Evolutionary conservation across 495 filamentous ascomycete genomes (phyloP), one percentile per base, ranked within the genome.

Genomic region (Penicillium diatomitis): DNA sequence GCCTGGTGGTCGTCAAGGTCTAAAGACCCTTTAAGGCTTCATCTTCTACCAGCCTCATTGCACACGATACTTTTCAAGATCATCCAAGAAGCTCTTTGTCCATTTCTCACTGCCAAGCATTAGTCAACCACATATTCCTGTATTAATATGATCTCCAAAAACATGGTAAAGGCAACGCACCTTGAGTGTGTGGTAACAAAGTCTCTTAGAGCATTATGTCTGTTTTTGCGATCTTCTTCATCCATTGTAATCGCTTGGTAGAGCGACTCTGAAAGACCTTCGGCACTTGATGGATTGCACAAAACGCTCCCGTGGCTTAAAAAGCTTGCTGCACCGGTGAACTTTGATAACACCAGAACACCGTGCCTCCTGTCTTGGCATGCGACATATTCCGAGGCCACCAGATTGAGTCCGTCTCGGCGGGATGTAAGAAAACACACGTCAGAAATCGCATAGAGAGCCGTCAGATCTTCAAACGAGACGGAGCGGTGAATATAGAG

Each of bases 401-500:
- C 88, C 6, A 94, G 77, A 62, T 94, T 94, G 88, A 94, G 92
- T 51, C 88, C 88, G 60, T 94, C 88, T 27, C 88, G 75, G 2
- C 88, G 92, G 3, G 88, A 92, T 20, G 84, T 86, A 42, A 94
- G 87, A 10, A 94, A 73, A 61, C 88, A 94, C 38, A 86, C 86
- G 61, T 92, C 88, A 11, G 84, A 88, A 38, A 90, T 80, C 31
- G 88, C 83, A 54, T 94, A 94, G 4, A 94, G 73, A 2, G 88
- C 87, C 37, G 88, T 85, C 6, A 94, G 80, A 66, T 94, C 88
- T 52, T 90, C 83, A 60, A 90, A 90, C 11, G 73, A 68, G 55
- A 92, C 85, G 8, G 83, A 87, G 59, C 91, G 87, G 70, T 92
- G 88, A 62, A 92, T 79, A 69, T 90, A 92, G 65, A 92, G 88